These are phyloP conservation scores for Ambrosia trifida DNA, from an alignment of 129 eudicot genomes.

Conservation along the genomic window DNA sequence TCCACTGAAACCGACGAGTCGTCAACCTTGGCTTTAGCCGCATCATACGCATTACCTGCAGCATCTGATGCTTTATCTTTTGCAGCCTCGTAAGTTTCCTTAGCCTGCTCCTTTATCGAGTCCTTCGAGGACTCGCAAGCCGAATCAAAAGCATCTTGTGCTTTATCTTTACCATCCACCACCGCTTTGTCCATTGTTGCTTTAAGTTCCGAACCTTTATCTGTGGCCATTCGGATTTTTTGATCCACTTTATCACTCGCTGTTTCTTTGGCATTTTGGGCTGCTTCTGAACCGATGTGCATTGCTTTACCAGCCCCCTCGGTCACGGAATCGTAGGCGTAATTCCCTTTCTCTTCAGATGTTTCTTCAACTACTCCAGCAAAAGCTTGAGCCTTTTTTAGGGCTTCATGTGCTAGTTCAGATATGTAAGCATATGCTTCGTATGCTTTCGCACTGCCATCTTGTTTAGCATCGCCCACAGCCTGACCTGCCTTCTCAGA, in stretches of 20 bases:
- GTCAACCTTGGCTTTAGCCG: constrained; percentile 13
- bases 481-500: constrained; percentile 43
- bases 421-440: constrained; percentile 30
- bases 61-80: constrained; percentile 52
- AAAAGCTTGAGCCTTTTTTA: constrained; percentile 33
- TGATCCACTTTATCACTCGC: constrained; percentile 34
- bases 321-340: constrained; percentile 19
- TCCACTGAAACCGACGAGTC: constrained; percentile 37
- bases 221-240: constrained; percentile 37
- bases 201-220: constrained; percentile 32
- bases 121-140: neutral
- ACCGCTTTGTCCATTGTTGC: neutral
- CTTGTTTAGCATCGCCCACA: constrained; percentile 23
- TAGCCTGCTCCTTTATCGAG: constrained; percentile 21
- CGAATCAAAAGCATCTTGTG: constrained; percentile 1
- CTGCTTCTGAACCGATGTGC: constrained; percentile 30
- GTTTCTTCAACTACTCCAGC: constrained; percentile 33
- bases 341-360: constrained; percentile 25
- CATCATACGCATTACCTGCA: neutral
- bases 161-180: constrained; percentile 24
- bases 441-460: constrained; percentile 26
- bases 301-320: constrained; percentile 32
- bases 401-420: constrained; percentile 33
- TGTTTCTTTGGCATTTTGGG: constrained; percentile 10
- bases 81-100: constrained; percentile 39